A percentile compares a stretch with the other conserved stretches of the same genome.
Conservation (phyloP, 2,329 filamentous ascomycete genomes). For the Colletotrichum spinosum region DNA sequence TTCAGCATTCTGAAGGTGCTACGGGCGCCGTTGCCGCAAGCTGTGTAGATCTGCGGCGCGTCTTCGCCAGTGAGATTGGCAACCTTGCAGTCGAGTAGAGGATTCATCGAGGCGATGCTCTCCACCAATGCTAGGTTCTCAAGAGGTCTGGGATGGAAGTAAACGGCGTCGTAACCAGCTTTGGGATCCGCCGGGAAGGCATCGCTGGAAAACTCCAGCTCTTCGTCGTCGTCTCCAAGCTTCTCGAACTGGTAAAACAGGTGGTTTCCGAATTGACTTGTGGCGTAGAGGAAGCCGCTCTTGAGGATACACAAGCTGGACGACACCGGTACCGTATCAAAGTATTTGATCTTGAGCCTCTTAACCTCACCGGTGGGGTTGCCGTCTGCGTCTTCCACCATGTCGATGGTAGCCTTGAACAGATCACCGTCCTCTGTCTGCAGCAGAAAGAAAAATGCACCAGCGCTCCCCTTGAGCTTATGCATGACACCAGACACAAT, state of each 20-base stretch:
- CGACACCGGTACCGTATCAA: slow-evolving; percentile 92
- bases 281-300: slow-evolving; percentile 93
- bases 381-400: slow-evolving; percentile 83
- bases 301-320: slow-evolving; percentile 92
- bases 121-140: slow-evolving; percentile 89
- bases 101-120: slow-evolving; percentile 89
- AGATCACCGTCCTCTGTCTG: slow-evolving; percentile 98
- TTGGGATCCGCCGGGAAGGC: slow-evolving; percentile 81
- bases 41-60: slow-evolving; percentile 94
- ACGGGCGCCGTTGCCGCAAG: slow-evolving; percentile 88
- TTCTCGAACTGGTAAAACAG: slow-evolving; percentile 98
- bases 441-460: slow-evolving; percentile 96
- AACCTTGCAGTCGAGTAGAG: slow-evolving; percentile 90
- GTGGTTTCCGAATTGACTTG: slow-evolving; percentile 92
- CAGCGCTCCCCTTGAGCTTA: slow-evolving; percentile 83
- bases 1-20: slow-evolving; percentile 93
- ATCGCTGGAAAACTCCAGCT: slow-evolving; percentile 87
- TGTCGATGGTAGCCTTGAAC: slow-evolving; percentile 95
- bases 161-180: slow-evolving; percentile 80
- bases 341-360: slow-evolving; percentile 93
- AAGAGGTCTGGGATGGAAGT: slow-evolving; percentile 83
- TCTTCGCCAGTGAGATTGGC: slow-evolving; percentile 92
- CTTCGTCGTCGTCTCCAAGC: slow-evolving; percentile 93
- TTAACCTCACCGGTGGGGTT: slow-evolving; percentile 84
- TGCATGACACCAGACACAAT: slow-evolving; percentile 97